These are phyloP conservation scores for Penicillium parvum DNA, from an alignment of 495 filamentous ascomycete genomes.

Conservation along the genomic window DNA sequence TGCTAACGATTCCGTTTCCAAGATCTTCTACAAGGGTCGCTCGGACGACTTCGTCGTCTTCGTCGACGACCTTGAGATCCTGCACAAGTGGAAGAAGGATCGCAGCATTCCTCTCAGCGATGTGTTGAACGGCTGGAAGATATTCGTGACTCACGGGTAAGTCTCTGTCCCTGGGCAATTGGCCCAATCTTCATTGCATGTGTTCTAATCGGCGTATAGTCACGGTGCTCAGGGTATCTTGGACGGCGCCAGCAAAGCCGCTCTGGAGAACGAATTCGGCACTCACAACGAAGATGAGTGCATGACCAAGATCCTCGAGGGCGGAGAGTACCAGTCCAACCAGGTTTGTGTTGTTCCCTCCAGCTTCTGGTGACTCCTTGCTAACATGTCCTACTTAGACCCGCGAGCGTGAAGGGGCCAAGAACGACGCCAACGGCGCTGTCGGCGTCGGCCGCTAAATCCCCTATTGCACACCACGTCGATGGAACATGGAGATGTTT, in stretches of 20 bases:
- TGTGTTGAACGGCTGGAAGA: conserved; percentile 84
- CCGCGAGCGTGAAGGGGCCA: conserved; percentile 31
- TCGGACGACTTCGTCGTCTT: conserved; percentile 90
- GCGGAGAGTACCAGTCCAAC: conserved; percentile 62
- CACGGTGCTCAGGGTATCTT: conserved; percentile 80
- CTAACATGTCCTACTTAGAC: conserved; percentile 21
- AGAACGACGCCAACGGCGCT: conserved; percentile 31
- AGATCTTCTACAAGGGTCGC: conserved; percentile 87
- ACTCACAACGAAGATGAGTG: conserved; percentile 71
- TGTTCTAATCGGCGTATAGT: conserved; percentile 39
- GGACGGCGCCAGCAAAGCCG: conserved; percentile 66
- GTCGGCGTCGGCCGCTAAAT: conserved; percentile 18
- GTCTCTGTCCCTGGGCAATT: conserved; percentile 14
- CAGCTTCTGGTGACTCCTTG: conserved; percentile 1
- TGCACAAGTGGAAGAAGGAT: conserved; percentile 81
- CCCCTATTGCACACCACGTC: neutral
- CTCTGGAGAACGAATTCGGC: conserved; percentile 84
- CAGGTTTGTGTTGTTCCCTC: conserved; percentile 49
- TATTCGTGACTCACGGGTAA: conserved; percentile 90
- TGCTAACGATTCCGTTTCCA: conserved; percentile 67
- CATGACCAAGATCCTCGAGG: conserved; percentile 73
- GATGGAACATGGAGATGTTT: neutral
- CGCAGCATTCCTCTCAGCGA: conserved; percentile 71
- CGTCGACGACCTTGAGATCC: conserved; percentile 65
- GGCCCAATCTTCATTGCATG: neutral